Evolutionary conservation across 768 basidiomycete genomes (phyloP), one percentile per base, ranked within the genome.

Genomic region (Strobilomyces echinocephalus): DNA sequence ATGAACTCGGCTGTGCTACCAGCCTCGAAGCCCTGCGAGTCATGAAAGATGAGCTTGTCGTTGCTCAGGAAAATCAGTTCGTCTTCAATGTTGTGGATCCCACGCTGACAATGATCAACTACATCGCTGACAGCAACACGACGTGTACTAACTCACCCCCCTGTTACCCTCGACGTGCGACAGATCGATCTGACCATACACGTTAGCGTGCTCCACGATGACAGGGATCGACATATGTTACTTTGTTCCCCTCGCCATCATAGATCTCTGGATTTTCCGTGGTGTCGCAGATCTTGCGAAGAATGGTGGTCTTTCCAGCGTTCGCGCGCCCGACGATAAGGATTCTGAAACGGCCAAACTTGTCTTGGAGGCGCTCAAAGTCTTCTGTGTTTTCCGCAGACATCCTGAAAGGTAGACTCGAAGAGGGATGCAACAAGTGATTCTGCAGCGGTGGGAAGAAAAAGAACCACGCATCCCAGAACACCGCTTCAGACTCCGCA

Each of bases 61-160:
- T 55, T 55, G 39, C 50, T 55, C 16, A 31, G 21, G 30, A 55
- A 55, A 8, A 51, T 35, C 14, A 55, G 24, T 9, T 55, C 54
- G 11, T 54, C 16, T 14, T 40, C 36, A 28, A 54, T 15, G 14
- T 46, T 18, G 24, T 54, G 53, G 15, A 44, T 21, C 4, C 53
- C 43, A 0, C 53, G 53, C 53, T 54, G 16, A 0, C n/a, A 11
- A 11, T 2, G 24, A 9, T 34, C 9, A 28, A 6, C 11, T 8
- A 11, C 14, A 14, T 15, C 21, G 30, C 9, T 2, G 14, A 8
- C 1, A 6, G 1, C 20, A 7, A 10, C 8, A 20, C 8, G 1
- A 30, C 18, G 20, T 18, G 26, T n/a, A n/a, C n/a, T n/a, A 9
- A 0, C 40, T n/a, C 30, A 41, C 54, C 49, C 21, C 49, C 21